Evolutionary conservation across 2,329 filamentous ascomycete genomes (phyloP), one percentile per base, ranked within the genome.

Genomic region (Ambrosiella xylebori): DNA sequence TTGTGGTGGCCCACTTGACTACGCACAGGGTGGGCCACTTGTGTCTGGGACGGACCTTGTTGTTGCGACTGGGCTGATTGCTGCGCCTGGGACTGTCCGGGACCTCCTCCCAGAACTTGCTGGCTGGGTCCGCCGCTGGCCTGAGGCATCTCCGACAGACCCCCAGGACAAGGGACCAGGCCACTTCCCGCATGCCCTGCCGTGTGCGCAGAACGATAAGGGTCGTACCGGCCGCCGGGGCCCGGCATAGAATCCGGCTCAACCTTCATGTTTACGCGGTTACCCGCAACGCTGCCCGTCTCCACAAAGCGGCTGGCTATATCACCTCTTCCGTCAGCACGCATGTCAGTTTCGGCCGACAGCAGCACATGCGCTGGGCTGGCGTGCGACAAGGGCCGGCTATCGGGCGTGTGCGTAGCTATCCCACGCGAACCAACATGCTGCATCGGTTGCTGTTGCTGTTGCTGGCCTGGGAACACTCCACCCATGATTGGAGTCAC

Each of bases 241-340:
- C 11, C 44, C 44, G 44, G n/a, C n/a, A 49, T 19, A 13, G 44
- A 19, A 44, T 57, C 58, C 54, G 55, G 55, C 36, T 60, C 58
- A 38, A 52, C 49, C 44, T 57, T 57, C 58, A 60, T 60, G 40
- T 37, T 41, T 51, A 60, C 47, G 44, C 54, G 58, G 55, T 27
- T 52, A 38, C 49, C 38, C 40, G 38, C 54, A 17, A 57, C 47
- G 47, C 35, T 27, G 44, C 57, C 51, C 53, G 53, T 56, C 35
- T 59, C 57, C n/a, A 36, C 11, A 27, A 27, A 27, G 27, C 27
- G 27, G 27, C 27, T 27, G 27, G 27, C 27, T 5, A 27, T 27
- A 38, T 17, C 15, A n/a, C 13, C 12, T n/a, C 49, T 38, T 37
- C 58, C 17, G 44, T 19, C 44, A 49, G 44, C 13, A 7, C 44